Base-by-base conservation (phyloP, 148 eudicot species). In the Chenopodium quinoa region DNA sequence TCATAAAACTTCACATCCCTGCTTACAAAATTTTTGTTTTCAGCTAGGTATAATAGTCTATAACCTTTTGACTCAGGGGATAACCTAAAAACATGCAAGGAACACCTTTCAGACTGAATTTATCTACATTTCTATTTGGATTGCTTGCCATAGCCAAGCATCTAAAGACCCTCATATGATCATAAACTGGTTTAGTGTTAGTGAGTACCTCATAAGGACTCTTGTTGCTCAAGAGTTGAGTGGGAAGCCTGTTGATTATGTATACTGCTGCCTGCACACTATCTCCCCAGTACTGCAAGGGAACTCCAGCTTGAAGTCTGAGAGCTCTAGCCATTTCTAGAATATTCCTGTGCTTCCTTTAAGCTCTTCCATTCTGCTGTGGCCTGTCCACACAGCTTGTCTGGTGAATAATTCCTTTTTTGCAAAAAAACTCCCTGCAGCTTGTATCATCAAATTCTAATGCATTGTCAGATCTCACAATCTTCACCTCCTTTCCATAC, bases 351-450 rank as follows among this genome's bases (percentile, higher is more conserved):
- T 75, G 50, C 48, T 58, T 75, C 4, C 63, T 56, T 29, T 75
- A 50, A 0, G 32, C 78, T 29, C 66, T 75, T 3, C 78, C 78
- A 75, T 75, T 75, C 32, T 75, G 66, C 19, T 75, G 66, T 12
- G 67, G 66, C 3, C 25, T 56, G n/a, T 75, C 40, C 12, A 75
- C 78, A 75, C 78, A 75, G 8, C 6, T 10, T 5, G 66, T 75
- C 19, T 75, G 47, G 12, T 56, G 66, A 16, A 34, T 31, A 4
- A 62, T 76, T 1, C 79, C 70, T 4, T 4, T 4, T 22, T 16
- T 1, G 2, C 56, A 44, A 72, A 72, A 16, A 20, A 72, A 1
- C 1, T 9, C 29, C 14, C 14, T 72, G 54, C 75, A 72, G 11
- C n/a, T 9, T 2, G 17, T 8, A 1, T 46, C 54, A 2, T 17